Percentiles rank a stretch among this genome's conserved stretches.
Evolutionary conservation across 306 rosid genomes (phyloP).

Genomic region (Psophocarpus tetragonolobus): DNA sequence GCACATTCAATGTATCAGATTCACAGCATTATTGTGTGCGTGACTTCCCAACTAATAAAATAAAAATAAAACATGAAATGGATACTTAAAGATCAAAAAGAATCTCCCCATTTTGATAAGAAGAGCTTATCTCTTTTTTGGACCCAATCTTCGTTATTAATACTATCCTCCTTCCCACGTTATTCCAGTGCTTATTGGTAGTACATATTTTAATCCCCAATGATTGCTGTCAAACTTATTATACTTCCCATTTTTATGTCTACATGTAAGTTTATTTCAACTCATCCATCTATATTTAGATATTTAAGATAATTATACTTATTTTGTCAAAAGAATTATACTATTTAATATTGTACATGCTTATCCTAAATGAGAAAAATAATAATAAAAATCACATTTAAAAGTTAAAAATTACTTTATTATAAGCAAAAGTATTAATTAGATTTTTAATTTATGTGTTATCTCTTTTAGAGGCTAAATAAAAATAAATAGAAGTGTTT

Average conservation of each 20-base stretch:
- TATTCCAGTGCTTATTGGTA: constrained; percentile 9
- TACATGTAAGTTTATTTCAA: too few species aligned
- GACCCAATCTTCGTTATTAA: constrained; percentile 45
- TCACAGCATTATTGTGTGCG: constrained; percentile 17
- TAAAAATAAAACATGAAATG: constrained; percentile 2
- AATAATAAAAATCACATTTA: too few species aligned
- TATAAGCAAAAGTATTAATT: too few species aligned
- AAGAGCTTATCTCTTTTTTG: constrained; percentile 57
- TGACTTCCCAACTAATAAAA: constrained; percentile 46
- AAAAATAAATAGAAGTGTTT: too few species aligned
- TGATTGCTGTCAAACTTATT: constrained; percentile 33
- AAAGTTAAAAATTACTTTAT: too few species aligned
- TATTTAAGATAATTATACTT: too few species aligned
- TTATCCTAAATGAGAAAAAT: too few species aligned
- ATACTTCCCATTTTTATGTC: not conserved
- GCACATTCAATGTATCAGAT: constrained; percentile 57
- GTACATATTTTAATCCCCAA: constrained; percentile 14
- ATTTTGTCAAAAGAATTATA: too few species aligned
- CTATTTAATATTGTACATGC: too few species aligned
- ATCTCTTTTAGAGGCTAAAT: too few species aligned
- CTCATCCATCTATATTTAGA: not conserved
- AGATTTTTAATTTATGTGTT: too few species aligned
- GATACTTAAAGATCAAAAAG: constrained; percentile 25
- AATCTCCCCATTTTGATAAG: constrained; percentile 45
- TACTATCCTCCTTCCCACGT: constrained; percentile 50